These are phyloP conservation scores for Phytophthora aleatoria DNA, from an alignment of 352 stramenopile genomes.

Conservation along the genomic window DNA sequence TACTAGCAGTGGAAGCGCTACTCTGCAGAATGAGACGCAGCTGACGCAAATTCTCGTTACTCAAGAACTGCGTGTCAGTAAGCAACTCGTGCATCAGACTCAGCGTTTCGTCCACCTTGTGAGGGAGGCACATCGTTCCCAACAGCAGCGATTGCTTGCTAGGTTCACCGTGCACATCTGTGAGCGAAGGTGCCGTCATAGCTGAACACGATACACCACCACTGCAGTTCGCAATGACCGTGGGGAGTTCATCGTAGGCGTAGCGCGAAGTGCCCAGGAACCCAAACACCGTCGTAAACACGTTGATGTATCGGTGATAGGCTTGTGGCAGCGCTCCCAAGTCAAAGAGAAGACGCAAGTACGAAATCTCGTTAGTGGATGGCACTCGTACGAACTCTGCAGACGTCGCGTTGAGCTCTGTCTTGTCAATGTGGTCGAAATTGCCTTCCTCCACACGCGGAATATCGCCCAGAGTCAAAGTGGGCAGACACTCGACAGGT, in stretches of 20 bases:
- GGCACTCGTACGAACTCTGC: constrained; percentile 69
- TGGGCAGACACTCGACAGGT: constrained; percentile 76
- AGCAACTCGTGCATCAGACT: constrained; percentile 62
- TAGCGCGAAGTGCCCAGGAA: constrained; percentile 74
- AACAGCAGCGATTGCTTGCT: constrained; percentile 70
- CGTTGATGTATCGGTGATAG: constrained; percentile 69
- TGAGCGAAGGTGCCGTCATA: constrained; percentile 60
- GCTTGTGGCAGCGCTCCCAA: constrained; percentile 51
- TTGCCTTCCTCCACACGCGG: constrained; percentile 51
- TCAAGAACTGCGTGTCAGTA: constrained; percentile 76
- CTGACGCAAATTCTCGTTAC: constrained; percentile 72
- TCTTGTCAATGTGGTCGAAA: constrained; percentile 54
- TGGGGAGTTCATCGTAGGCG: constrained; percentile 70
- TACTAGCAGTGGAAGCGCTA: constrained; percentile 67
- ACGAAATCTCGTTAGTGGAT: constrained; percentile 86
- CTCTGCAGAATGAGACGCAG: constrained; percentile 79
- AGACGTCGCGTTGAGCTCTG: constrained; percentile 35
- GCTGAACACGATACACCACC: constrained; percentile 71
- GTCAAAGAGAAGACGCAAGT: constrained; percentile 79
- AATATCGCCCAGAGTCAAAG: constrained; percentile 74
- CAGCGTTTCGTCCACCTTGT: constrained; percentile 75
- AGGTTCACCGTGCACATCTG: constrained; percentile 36
- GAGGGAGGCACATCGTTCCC: constrained; percentile 69
- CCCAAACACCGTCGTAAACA: constrained; percentile 77
- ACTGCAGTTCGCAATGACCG: constrained; percentile 77